A percentile compares a stretch with the other conserved stretches of the same genome.
phyloP scores from a whole-genome alignment of 441 rosid species.

The Pelargonium citronellum region DNA sequence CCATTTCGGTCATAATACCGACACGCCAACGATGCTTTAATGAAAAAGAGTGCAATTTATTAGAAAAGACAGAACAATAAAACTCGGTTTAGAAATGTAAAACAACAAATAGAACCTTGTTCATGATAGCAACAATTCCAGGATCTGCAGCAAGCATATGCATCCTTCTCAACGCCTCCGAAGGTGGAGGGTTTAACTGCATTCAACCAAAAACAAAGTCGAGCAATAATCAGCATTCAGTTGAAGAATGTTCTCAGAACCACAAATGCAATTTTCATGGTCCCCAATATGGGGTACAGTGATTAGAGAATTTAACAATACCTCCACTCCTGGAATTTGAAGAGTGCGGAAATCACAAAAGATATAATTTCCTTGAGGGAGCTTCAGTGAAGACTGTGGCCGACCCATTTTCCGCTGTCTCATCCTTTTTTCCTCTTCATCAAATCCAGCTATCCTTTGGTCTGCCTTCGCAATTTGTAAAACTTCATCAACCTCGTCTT shows the following conservation, averaged over 20 bases:
- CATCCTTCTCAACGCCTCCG: slow-evolving; percentile 86
- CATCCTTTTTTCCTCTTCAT: slow-evolving; percentile 77
- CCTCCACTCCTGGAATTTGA: slow-evolving; percentile 74
- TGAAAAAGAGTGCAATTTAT: slow-evolving; percentile 14
- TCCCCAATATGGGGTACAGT: neutral
- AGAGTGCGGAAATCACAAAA: slow-evolving; percentile 79
- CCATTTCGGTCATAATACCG: slow-evolving; percentile 90
- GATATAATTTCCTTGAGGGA: slow-evolving; percentile 68
- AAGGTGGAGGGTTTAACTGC: slow-evolving; percentile 78
- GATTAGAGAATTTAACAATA: slow-evolving; percentile 18
- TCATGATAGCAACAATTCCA: slow-evolving; percentile 86
- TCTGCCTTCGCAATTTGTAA: slow-evolving; percentile 44
- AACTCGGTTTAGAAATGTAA: slow-evolving; percentile 3
- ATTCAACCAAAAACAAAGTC: slow-evolving; percentile 10
- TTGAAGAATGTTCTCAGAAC: neutral
- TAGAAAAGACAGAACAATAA: slow-evolving; percentile 7
- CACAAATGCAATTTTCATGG: neutral
- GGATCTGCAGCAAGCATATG: slow-evolving; percentile 96
- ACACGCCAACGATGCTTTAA: slow-evolving; percentile 82
- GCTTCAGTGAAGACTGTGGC: slow-evolving; percentile 37
- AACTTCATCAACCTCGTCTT: slow-evolving; percentile 59
- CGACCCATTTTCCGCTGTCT: slow-evolving; percentile 38
- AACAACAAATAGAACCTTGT: slow-evolving; percentile 45
- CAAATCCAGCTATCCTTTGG: slow-evolving; percentile 79
- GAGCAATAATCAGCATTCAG: neutral